Conservation (phyloP, 2,329 filamentous ascomycete genomes). For the Colletotrichum endophyticum region DNA sequence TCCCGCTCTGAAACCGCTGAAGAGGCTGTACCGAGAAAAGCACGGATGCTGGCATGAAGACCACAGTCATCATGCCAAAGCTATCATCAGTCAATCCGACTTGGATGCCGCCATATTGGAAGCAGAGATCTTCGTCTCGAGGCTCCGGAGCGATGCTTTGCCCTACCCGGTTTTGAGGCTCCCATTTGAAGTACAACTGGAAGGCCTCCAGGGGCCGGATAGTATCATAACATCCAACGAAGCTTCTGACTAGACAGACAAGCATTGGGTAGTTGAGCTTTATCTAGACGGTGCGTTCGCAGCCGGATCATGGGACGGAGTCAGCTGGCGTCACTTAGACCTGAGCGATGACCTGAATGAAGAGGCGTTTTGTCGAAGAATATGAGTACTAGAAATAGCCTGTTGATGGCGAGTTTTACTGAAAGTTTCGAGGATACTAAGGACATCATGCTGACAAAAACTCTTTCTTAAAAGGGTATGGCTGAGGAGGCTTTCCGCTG, state of each 20-base stretch:
- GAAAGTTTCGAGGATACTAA: not conserved
- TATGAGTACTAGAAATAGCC: not conserved
- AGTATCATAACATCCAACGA: fast-evolving
- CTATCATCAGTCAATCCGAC: not conserved
- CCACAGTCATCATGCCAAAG: not conserved
- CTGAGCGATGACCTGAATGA: not conserved
- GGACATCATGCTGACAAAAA: not conserved
- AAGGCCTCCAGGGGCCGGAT: not conserved
- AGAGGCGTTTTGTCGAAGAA: not conserved
- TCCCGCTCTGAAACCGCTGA: not conserved
- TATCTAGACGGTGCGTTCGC: not conserved
- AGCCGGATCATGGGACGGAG: not conserved
- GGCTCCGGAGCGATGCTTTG: not conserved
- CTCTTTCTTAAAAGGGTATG: not conserved
- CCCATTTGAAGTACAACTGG: not conserved
- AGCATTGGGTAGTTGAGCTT: not conserved
- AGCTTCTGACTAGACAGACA: not conserved
- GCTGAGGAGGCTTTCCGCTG: not conserved
- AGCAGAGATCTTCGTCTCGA: not conserved
- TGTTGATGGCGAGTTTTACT: not conserved
- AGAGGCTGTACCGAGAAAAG: not conserved
- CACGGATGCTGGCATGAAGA: not conserved
- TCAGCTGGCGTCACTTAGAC: not conserved
- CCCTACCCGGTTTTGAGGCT: not conserved
- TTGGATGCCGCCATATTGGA: not conserved